Evolutionary conservation across 2,329 filamentous ascomycete genomes (phyloP).

Genomic region (Diatrype stigma): DNA sequence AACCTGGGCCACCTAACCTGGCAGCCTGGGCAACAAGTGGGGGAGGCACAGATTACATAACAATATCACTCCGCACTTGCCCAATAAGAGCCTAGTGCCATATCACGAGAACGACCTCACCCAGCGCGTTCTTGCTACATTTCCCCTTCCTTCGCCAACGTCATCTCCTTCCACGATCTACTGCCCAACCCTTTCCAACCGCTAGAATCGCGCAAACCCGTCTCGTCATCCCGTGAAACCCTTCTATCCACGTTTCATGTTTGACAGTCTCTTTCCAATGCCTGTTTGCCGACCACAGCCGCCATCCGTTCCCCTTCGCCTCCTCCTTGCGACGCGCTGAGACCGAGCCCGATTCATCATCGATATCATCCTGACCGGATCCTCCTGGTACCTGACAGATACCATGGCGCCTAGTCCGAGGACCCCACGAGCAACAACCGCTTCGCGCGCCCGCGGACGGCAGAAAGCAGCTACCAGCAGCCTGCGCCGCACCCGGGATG

Average conservation of each 20-base stretch:
- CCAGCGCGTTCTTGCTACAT: constrained; percentile 17
- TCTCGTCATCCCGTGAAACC: neutral
- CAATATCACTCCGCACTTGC: constrained; percentile 14
- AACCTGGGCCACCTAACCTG: too few species aligned
- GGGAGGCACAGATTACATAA: constrained; percentile 12
- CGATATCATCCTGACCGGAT: constrained; percentile 9
- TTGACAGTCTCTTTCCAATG: constrained; percentile 23
- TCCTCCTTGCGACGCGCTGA: constrained; percentile 32
- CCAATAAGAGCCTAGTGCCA: constrained; percentile 17
- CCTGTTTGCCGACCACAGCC: constrained; percentile 25
- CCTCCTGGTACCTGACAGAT: constrained; percentile 2
- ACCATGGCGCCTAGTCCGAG: constrained; percentile 29
- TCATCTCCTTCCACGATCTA: neutral
- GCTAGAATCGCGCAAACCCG: constrained; percentile 1
- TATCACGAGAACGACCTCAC: constrained; percentile 20
- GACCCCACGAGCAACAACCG: constrained; percentile 24
- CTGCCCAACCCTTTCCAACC: neutral
- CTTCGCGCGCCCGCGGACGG: constrained; percentile 21
- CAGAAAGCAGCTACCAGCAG: constrained; percentile 17
- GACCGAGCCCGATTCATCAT: constrained; percentile 15
- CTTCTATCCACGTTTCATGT: neutral
- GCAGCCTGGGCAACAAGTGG: neutral
- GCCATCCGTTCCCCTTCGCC: constrained; percentile 23
- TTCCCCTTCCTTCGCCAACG: constrained; percentile 11
- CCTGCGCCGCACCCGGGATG: constrained; percentile 29